Conservation (phyloP, 2,329 filamentous ascomycete genomes). For the Ophiostoma angusticollis region DNA sequence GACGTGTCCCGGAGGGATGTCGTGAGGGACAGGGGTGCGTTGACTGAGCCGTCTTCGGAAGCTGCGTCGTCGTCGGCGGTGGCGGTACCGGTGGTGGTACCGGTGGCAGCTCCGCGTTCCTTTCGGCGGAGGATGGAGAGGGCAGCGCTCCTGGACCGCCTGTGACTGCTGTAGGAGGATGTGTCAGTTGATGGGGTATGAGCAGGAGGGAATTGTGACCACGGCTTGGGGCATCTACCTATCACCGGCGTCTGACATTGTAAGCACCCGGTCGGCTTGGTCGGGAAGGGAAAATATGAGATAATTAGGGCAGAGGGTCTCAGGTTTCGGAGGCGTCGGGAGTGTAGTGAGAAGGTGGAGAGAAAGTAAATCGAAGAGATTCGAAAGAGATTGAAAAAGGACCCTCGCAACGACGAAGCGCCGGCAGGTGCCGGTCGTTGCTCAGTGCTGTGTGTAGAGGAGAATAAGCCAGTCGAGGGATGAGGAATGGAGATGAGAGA, state of each 20-base stretch:
- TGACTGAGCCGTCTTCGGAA: slow-evolving; percentile 33
- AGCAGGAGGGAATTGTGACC: background rate
- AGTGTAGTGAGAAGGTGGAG: no score
- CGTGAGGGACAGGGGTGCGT: slow-evolving; percentile 16
- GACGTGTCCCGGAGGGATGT: slow-evolving; percentile 12
- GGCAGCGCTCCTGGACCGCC: slow-evolving; percentile 41
- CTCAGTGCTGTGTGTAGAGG: no score
- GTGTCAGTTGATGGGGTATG: background rate
- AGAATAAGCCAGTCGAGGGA: no score
- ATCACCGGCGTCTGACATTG: slow-evolving; percentile 22
- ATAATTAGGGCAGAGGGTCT: no score
- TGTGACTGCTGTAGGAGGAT: slow-evolving; percentile 23
- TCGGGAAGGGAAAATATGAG: no score
- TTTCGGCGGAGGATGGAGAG: slow-evolving; percentile 42
- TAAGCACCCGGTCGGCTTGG: background rate
- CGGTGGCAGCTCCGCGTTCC: slow-evolving; percentile 28
- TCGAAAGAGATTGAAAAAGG: no score
- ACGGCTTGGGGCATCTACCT: slow-evolving; percentile 14
- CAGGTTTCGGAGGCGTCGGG: no score
- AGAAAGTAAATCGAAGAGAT: no score
- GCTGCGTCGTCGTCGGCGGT: slow-evolving; percentile 31
- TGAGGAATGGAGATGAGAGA: no score
- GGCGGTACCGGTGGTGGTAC: slow-evolving; percentile 32
- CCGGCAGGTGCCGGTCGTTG: no score
- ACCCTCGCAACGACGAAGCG: no score